These are phyloP conservation scores for Venturia pyrina DNA, from an alignment of 2,329 filamentous ascomycete genomes.

Conservation along the genomic window DNA sequence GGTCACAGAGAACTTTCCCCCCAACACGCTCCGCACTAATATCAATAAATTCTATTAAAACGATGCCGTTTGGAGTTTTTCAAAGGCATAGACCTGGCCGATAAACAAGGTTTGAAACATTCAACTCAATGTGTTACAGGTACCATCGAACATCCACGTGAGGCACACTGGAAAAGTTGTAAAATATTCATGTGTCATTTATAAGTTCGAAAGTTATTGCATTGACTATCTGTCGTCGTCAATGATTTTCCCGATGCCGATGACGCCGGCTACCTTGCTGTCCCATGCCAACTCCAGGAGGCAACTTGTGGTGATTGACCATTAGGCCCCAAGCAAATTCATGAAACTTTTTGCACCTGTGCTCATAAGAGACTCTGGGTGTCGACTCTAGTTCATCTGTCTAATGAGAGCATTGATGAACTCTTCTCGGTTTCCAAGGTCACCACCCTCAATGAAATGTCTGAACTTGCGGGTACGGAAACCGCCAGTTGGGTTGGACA, in stretches of 20 bases:
- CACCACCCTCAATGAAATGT: slow-evolving; percentile 98
- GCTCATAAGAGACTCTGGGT: neutral
- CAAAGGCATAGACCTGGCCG: neutral
- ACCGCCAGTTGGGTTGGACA: slow-evolving; percentile 93
- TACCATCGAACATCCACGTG: neutral
- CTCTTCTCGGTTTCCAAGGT: slow-evolving; percentile 97
- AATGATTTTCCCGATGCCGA: neutral
- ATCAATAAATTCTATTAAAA: neutral
- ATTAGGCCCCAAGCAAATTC: neutral
- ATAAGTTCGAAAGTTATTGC: neutral
- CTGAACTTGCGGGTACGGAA: slow-evolving; percentile 98
- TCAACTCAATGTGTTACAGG: neutral
- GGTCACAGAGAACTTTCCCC: neutral
- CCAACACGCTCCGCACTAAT: neutral
- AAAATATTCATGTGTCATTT: neutral
- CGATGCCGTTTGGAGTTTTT: neutral
- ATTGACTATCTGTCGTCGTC: neutral
- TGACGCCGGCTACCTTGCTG: neutral
- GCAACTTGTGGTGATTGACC: neutral
- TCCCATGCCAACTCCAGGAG: neutral
- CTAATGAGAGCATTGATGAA: slow-evolving; percentile 93
- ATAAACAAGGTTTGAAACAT: neutral
- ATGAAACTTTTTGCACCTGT: neutral
- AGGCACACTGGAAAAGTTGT: neutral
- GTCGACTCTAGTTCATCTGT: slow-evolving; percentile 74